Evolutionary conservation across 1,284 basidiomycete species (phyloP).

Genomic region (Ustilago cynodontis): DNA sequence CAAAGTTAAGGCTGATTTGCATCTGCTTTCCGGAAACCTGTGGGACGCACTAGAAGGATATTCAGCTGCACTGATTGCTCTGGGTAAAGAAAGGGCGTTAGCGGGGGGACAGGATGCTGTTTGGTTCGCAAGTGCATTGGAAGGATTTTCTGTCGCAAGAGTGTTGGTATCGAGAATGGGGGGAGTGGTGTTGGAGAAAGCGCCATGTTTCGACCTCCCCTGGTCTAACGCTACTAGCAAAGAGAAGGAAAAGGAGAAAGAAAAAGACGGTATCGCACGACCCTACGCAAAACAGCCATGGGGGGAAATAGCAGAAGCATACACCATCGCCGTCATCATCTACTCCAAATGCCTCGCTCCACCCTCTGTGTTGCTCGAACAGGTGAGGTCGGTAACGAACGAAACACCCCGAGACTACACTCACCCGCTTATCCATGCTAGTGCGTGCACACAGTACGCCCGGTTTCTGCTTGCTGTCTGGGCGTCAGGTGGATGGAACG

Average conservation of each 20-base stretch:
- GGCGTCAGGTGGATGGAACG: slow-evolving; percentile 67
- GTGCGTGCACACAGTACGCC: slow-evolving; percentile 63
- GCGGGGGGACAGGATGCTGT: slow-evolving; percentile 69
- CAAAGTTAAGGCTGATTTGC: slow-evolving; percentile 63
- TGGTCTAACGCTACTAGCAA: slow-evolving; percentile 51
- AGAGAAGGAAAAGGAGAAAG: slow-evolving; percentile 58
- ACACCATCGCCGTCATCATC: slow-evolving; percentile 62
- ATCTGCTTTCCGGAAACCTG: slow-evolving; percentile 63
- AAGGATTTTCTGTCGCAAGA: slow-evolving; percentile 67
- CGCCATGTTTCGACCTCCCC: slow-evolving; percentile 54
- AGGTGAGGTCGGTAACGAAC: slow-evolving; percentile 58
- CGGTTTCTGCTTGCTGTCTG: slow-evolving; percentile 67
- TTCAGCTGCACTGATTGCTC: slow-evolving; percentile 43
- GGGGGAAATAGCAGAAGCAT: slow-evolving; percentile 67
- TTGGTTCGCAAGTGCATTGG: slow-evolving; percentile 67
- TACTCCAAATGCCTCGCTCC: slow-evolving; percentile 68
- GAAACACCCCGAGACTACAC: slow-evolving; percentile 68
- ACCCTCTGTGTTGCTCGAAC: slow-evolving; percentile 57
- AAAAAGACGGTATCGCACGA: slow-evolving; percentile 49
- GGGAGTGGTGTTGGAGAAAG: slow-evolving; percentile 60
- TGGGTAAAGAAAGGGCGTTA: slow-evolving; percentile 65
- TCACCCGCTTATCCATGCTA: slow-evolving; percentile 66
- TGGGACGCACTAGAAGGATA: slow-evolving; percentile 65
- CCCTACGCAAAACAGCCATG: slow-evolving; percentile 57
- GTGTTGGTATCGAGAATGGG: slow-evolving; percentile 63